A percentile compares a stretch with the other conserved stretches of the same genome.
Conservation (phyloP, 2,329 filamentous ascomycete species). For the Aspergillus sergii region DNA sequence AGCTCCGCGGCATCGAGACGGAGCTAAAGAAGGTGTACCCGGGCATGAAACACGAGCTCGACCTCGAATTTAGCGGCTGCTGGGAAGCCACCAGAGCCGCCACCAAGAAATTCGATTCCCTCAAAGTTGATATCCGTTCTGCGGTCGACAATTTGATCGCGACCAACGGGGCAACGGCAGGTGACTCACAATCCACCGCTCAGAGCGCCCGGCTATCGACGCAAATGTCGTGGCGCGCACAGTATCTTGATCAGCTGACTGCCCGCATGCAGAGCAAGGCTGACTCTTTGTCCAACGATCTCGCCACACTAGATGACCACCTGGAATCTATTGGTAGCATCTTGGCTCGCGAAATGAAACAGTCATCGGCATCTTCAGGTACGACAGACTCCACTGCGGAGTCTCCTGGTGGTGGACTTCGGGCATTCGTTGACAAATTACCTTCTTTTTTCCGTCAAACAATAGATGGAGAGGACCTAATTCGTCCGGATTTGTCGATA, state of each 20-base stretch:
- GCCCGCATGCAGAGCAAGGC: constrained; percentile 36
- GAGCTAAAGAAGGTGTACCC: constrained; percentile 32
- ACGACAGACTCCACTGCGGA: background rate
- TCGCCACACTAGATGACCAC: constrained; percentile 38
- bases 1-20: constrained; percentile 30
- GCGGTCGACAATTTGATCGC: constrained; percentile 38
- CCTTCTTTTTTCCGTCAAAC: constrained; percentile 11
- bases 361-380: background rate
- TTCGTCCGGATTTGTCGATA: constrained; percentile 5
- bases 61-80: constrained; percentile 41
- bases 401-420: background rate
- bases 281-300: constrained; percentile 31
- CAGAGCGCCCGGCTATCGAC: constrained; percentile 32
- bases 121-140: constrained; percentile 39
- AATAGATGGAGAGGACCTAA: background rate
- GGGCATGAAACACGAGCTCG: constrained; percentile 36
- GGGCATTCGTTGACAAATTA: constrained; percentile 1
- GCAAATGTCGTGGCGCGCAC: constrained; percentile 33
- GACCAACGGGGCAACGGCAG: constrained; percentile 13
- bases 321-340: constrained; percentile 38
- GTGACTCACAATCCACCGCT: constrained; percentile 15
- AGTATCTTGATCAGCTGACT: constrained; percentile 37
- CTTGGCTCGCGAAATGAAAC: constrained; percentile 25
- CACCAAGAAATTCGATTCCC: constrained; percentile 36
- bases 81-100: constrained; percentile 35